Base-by-base conservation (phyloP, 345 rosid species). In the Hibiscus trionum region DNA sequence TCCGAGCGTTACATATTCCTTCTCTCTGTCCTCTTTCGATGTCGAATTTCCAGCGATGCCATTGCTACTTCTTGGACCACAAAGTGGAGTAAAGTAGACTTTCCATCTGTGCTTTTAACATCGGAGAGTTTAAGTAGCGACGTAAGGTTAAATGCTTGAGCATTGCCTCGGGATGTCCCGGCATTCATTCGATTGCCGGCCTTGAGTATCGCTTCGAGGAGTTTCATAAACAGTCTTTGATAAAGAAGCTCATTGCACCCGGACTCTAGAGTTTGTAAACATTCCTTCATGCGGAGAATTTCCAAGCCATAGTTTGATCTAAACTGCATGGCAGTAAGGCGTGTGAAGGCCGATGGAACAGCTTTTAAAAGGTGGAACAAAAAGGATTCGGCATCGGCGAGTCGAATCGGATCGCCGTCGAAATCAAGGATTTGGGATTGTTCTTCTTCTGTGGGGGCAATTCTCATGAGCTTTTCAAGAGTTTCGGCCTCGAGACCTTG, bases 181-280 rank as follows among this genome's bases (percentile, higher is more conserved):
- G 91, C 93, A 74, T 91, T 95, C 99, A 95, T 95, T 4, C 97
- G 80, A 61, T 95, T 91, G 0, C 99, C 99, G n/a, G 97, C 93
- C 84, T 95, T 91, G 7, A 95, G 92, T 61, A 95, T 80, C 1
- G 99, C 99, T 65, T 95, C 99, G 6, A 95, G 75, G 24, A 95
- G 93, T 80, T 91, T 95, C 57, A 89, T 73, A 7, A 95, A 95
- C 17, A 95, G 77, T n/a, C 97, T 88, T 15, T 86, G 83, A n/a
- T 80, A 81, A 24, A 86, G 82, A 0, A 95, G 93, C 80, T 91
- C 97, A 73, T 77, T 85, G 52, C 97, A 90, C 2, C 88, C 99
- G 11, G 70, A 59, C 49, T 88, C 90, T 17, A 94, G 85, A 3
- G 77, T 81, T 53, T 83, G 82, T 24, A 90, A 62, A 17, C 72